phyloP scores from a whole-genome alignment of 2,329 filamentous ascomycete species.

The Dactylellina leptospora region DNA sequence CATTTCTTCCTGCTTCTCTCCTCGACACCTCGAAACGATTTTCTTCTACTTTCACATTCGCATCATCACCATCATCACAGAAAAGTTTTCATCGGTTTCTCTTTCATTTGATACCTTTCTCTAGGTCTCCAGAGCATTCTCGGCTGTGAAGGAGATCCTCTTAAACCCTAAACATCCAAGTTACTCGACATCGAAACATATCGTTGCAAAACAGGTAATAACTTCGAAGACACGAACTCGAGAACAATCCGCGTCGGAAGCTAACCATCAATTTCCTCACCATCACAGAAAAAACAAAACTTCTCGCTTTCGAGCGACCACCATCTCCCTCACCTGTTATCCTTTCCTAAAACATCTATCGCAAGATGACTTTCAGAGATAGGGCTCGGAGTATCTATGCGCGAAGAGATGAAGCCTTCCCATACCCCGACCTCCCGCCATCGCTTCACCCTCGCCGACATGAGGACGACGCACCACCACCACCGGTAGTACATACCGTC shows the following conservation, averaged over 20 bases:
- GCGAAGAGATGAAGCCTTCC: slow-evolving; percentile 34
- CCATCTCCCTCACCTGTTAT: neutral
- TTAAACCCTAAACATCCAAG: slow-evolving; percentile 9
- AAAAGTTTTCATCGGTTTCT: slow-evolving; percentile 31
- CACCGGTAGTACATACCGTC: slow-evolving; percentile 17
- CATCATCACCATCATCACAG: slow-evolving; percentile 6
- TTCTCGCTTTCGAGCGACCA: slow-evolving; percentile 24
- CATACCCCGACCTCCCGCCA: slow-evolving; percentile 46
- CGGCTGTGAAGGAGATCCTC: slow-evolving; percentile 7
- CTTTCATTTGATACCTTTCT: slow-evolving; percentile 10
- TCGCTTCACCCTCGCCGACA: slow-evolving; percentile 29
- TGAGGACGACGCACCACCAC: slow-evolving; percentile 6
- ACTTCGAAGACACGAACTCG: slow-evolving; percentile 48
- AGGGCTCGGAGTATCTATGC: slow-evolving; percentile 46
- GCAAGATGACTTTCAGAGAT: slow-evolving; percentile 46
- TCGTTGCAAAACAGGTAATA: slow-evolving; percentile 43
- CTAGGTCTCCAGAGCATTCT: slow-evolving; percentile 31
- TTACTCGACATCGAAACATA: slow-evolving; percentile 24
- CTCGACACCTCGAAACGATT: slow-evolving; percentile 30
- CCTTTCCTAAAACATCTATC: slow-evolving; percentile 14
- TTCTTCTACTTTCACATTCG: slow-evolving; percentile 9
- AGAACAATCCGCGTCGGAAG: neutral
- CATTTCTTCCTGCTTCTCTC: neutral
- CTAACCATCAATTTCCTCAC: slow-evolving; percentile 23
- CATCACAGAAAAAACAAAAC: slow-evolving; percentile 10